These are phyloP conservation scores for Nepenthes alata DNA, from an alignment of 179 eudicot species.

Conservation along the genomic window DNA sequence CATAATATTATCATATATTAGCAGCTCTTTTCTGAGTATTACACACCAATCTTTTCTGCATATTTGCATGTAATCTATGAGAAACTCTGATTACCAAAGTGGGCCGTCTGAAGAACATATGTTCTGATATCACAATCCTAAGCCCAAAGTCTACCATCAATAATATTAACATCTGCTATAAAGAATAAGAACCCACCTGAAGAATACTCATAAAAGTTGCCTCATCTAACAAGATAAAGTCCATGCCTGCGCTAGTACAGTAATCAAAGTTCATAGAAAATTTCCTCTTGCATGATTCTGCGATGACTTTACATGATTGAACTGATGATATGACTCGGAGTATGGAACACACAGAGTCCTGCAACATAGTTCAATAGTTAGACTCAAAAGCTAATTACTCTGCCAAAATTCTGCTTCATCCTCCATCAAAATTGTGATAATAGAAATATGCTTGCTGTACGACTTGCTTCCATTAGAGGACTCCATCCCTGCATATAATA, in stretches of 20 bases:
- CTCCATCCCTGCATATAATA: slow-evolving; percentile 97
- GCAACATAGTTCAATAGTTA: slow-evolving; percentile 68
- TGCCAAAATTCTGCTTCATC: slow-evolving; percentile 62
- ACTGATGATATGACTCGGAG: slow-evolving; percentile 72
- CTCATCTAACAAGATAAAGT: slow-evolving; percentile 46
- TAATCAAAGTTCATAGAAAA: slow-evolving; percentile 82
- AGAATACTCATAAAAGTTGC: slow-evolving; percentile 38
- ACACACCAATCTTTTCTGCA: too few species aligned
- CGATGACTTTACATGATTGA: slow-evolving; percentile 72
- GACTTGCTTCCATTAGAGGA: slow-evolving; percentile 77
- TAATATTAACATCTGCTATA: neutral
- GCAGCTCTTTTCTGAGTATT: too few species aligned
- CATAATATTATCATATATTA: too few species aligned
- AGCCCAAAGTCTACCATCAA: too few species aligned
- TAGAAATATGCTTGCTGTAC: slow-evolving; percentile 62
- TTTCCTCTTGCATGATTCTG: slow-evolving; percentile 83
- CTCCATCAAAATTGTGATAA: slow-evolving; percentile 72
- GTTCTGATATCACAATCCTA: too few species aligned
- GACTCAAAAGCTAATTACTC: slow-evolving; percentile 37
- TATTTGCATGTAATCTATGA: too few species aligned
- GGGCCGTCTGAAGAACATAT: too few species aligned
- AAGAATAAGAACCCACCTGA: slow-evolving; percentile 32
- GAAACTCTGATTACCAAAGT: too few species aligned
- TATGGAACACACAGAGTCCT: slow-evolving; percentile 80
- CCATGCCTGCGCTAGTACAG: slow-evolving; percentile 50